Conservation (phyloP, 1,139 yeast species). For the Taphrina flavorubra region DNA sequence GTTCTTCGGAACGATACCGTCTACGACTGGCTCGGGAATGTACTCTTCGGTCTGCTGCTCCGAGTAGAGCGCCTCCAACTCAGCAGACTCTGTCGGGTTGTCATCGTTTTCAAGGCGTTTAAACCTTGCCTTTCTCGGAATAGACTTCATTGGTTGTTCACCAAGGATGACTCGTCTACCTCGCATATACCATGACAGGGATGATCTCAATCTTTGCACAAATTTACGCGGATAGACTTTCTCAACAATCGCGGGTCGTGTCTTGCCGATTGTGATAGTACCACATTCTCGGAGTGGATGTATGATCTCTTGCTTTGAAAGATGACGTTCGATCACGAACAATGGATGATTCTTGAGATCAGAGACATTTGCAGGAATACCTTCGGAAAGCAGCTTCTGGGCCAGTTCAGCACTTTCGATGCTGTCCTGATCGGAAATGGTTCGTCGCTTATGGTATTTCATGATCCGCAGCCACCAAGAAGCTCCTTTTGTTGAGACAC, state of each 20-base stretch:
- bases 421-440: constrained; percentile 59
- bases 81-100: constrained; percentile 57
- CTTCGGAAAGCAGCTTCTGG: constrained; percentile 72
- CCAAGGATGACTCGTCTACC: constrained; percentile 78
- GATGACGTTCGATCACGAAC: constrained; percentile 74
- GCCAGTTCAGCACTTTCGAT: constrained; percentile 74
- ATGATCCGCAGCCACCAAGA: constrained; percentile 66
- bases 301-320: constrained; percentile 72
- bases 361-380: constrained; percentile 80
- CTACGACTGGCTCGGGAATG: constrained; percentile 65
- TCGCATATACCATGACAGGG: constrained; percentile 82
- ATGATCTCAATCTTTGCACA: constrained; percentile 69
- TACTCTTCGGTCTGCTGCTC: constrained; percentile 76
- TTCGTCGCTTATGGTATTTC: constrained; percentile 39
- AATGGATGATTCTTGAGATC: constrained; percentile 89
- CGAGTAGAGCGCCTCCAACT: constrained; percentile 66
- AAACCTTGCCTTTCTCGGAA: constrained; percentile 47
- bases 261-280: constrained; percentile 57
- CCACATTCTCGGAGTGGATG: constrained; percentile 74
- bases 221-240: constrained; percentile 69
- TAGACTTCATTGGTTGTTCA: constrained; percentile 65
- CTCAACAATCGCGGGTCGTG: constrained; percentile 46
- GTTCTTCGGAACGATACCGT: constrained; percentile 63
- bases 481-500: constrained; percentile 60
- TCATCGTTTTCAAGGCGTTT: constrained; percentile 49